Conservation (phyloP, 192 early-diverging fungal genomes). For the Backusella morwellensis region DNA sequence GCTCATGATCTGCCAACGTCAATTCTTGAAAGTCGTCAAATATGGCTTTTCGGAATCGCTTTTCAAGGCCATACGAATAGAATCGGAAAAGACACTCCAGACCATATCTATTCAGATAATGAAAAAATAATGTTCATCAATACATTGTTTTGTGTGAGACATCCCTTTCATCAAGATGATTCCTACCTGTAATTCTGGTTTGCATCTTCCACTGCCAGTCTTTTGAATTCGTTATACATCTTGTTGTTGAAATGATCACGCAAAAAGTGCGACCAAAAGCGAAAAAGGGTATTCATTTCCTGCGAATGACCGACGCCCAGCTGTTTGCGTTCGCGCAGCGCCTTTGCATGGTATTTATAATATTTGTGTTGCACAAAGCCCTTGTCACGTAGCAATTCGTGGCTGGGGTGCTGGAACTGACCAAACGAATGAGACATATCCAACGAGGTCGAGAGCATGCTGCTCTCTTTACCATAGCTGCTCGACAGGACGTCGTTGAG, state of each 20-base stretch:
- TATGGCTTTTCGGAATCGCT: constrained; percentile 78
- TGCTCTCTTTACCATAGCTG: constrained; percentile 34
- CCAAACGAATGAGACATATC: constrained; percentile 54
- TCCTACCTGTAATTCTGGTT: constrained; percentile 66
- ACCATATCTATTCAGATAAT: constrained; percentile 54
- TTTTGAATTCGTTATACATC: constrained; percentile 93
- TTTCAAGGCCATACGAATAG: constrained; percentile 95
- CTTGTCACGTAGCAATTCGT: constrained; percentile 91
- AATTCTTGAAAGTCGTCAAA: constrained; percentile 89
- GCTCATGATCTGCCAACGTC: constrained; percentile 72
- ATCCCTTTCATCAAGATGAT: background rate
- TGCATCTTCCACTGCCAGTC: constrained; percentile 91
- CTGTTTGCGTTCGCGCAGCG: constrained; percentile 89
- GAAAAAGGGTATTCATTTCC: constrained; percentile 93
- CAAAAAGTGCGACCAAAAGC: constrained; percentile 98
- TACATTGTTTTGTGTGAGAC: background rate
- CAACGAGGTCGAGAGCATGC: constrained; percentile 39
- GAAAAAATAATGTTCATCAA: no score
- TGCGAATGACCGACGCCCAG: constrained; percentile 84
- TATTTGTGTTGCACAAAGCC: constrained; percentile 99
- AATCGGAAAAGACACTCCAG: constrained; percentile 97
- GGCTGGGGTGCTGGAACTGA: constrained; percentile 82
- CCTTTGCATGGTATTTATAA: constrained; percentile 90
- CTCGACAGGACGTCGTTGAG: constrained; percentile 45
- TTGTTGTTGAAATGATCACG: constrained; percentile 93